Percentiles rank a stretch among this genome's conserved stretches.
Conservation (phyloP, 1,139 yeast species). For the Lodderomyces beijingensis region DNA sequence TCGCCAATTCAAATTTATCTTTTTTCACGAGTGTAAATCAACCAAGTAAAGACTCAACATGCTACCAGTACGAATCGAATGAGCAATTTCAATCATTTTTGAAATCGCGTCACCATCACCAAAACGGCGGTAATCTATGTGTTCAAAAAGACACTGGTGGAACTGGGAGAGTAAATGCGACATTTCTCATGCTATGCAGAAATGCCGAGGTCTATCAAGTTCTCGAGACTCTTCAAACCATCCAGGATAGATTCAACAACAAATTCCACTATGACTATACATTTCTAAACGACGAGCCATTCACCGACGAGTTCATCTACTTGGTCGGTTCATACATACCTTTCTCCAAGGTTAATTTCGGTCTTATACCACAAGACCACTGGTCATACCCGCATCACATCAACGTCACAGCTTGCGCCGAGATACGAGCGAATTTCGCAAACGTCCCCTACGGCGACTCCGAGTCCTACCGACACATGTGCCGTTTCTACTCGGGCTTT, state of each 20-base stretch:
- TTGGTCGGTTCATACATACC: constrained; percentile 19
- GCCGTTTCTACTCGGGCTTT: constrained; percentile 33
- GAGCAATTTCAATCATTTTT: constrained; percentile 4
- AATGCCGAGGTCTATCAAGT: constrained; percentile 61
- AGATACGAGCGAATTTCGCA: constrained; percentile 10
- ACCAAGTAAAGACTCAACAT: not conserved
- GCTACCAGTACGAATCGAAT: not conserved
- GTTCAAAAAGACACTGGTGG: constrained; percentile 5
- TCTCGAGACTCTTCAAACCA: constrained; percentile 54
- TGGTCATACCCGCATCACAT: constrained; percentile 33
- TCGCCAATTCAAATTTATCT: no score
- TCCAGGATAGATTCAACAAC: constrained; percentile 70
- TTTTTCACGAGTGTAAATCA: no score
- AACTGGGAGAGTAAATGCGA: constrained; percentile 36
- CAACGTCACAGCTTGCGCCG: constrained; percentile 18
- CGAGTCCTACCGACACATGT: constrained; percentile 35
- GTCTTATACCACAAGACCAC: constrained; percentile 23
- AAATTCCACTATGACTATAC: constrained; percentile 40
- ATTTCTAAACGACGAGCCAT: constrained; percentile 32
- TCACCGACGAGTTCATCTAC: constrained; percentile 22
- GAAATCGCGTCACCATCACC: constrained; percentile 1
- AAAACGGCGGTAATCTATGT: constrained; percentile 5
- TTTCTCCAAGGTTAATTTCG: constrained; percentile 24
- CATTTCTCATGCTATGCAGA: constrained; percentile 70
- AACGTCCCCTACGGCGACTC: constrained; percentile 26